A percentile compares a stretch with the other conserved stretches of the same genome.
These are phyloP conservation scores for Rutidosis leptorrhynchoides DNA, from an alignment of 129 eudicot species.

Conservation along the genomic window DNA sequence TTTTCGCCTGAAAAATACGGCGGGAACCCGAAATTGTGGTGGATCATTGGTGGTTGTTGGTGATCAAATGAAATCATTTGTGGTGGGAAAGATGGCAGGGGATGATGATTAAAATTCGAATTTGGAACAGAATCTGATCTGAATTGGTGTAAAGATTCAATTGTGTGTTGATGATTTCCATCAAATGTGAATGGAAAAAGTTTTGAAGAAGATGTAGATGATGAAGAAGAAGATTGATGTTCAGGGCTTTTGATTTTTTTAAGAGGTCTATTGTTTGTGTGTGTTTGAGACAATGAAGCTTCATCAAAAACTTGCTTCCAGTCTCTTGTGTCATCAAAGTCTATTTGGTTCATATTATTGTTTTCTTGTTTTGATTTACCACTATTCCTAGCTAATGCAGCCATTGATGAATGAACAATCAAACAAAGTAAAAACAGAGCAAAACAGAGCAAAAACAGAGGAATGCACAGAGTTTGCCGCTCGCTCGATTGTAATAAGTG, in stretches of 20 bases:
- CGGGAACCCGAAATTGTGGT: constrained; percentile 50
- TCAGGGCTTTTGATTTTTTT: constrained; percentile 66
- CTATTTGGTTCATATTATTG: constrained; percentile 31
- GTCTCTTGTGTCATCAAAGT: constrained; percentile 49
- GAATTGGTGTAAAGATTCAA: constrained; percentile 34
- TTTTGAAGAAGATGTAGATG: constrained; percentile 41
- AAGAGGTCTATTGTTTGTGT: constrained; percentile 43
- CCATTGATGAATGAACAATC: constrained; percentile 37
- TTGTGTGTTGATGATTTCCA: constrained; percentile 41
- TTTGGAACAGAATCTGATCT: constrained; percentile 15
- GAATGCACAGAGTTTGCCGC: constrained; percentile 37
- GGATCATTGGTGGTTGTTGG: constrained; percentile 32
- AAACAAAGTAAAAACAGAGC: background rate
- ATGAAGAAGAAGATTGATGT: constrained; percentile 34
- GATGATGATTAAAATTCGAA: background rate
- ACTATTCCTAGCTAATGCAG: constrained; percentile 36
- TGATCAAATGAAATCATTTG: constrained; percentile 72
- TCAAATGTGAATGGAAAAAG: constrained; percentile 62
- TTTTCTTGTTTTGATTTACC: constrained; percentile 53
- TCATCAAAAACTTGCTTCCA: constrained; percentile 81
- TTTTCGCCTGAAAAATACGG: constrained; percentile 61
- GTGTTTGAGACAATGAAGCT: constrained; percentile 50
- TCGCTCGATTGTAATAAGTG: constrained; percentile 38
- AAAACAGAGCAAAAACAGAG: background rate
- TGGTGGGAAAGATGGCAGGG: constrained; percentile 24